These are phyloP conservation scores for Aphanomyces stellatus DNA, from an alignment of 352 stramenopile genomes.

Conservation along the genomic window DNA sequence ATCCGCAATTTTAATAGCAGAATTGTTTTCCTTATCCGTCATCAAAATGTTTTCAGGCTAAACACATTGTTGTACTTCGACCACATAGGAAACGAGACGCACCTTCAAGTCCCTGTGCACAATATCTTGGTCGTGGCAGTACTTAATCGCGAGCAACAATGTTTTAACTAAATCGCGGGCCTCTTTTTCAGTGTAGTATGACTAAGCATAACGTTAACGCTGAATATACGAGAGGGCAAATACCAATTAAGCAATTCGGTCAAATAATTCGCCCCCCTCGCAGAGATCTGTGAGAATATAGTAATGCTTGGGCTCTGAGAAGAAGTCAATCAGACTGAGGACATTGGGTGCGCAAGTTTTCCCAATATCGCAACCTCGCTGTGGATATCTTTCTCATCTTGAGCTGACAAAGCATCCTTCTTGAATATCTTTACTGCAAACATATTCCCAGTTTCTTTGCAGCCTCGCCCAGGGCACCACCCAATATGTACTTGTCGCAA, in stretches of 20 bases:
- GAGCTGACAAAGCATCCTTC: slow-evolving; percentile 50
- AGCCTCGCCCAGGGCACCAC: slow-evolving; percentile 80
- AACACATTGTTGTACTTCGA: neutral
- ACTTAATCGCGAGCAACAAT: slow-evolving; percentile 68
- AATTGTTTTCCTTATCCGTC: slow-evolving; percentile 70
- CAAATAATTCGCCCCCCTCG: slow-evolving; percentile 80
- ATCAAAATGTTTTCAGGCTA: slow-evolving; percentile 86
- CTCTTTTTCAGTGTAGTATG: slow-evolving; percentile 85
- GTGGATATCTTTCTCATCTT: slow-evolving; percentile 79
- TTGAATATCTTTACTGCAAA: slow-evolving; percentile 90
- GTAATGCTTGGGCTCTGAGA: slow-evolving; percentile 82
- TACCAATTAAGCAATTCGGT: slow-evolving; percentile 81
- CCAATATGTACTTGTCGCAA: slow-evolving; percentile 59
- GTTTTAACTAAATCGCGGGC: slow-evolving; percentile 76
- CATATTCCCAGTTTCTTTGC: slow-evolving; percentile 74
- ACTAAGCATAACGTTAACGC: slow-evolving; percentile 36
- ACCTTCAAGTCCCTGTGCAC: slow-evolving; percentile 70
- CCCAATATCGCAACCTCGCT: slow-evolving; percentile 71
- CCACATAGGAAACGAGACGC: neutral
- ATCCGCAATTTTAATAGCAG: slow-evolving; percentile 87
- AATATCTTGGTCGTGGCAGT: slow-evolving; percentile 82
- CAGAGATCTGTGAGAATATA: slow-evolving; percentile 86
- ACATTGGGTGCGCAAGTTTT: slow-evolving; percentile 84
- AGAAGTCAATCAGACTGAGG: slow-evolving; percentile 88
- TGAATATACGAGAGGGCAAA: neutral